phyloP scores from a whole-genome alignment of 768 basidiomycete species.

The Coprinellus aureogranulatus region DNA sequence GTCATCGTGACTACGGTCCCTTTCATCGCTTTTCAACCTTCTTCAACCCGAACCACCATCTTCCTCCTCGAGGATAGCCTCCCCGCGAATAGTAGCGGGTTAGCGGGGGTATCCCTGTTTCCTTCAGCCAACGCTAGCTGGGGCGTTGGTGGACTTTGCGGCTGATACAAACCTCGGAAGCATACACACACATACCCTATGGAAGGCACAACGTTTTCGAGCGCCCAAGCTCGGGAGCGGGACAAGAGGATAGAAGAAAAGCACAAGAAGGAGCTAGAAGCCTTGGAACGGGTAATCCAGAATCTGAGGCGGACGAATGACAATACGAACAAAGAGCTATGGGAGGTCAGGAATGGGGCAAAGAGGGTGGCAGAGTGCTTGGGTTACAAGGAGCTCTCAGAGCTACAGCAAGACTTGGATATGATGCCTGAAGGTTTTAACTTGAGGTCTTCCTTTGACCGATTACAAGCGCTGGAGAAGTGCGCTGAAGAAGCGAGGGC shows the following conservation, averaged over 20 bases:
- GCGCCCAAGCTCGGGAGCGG: slow-evolving; percentile 28
- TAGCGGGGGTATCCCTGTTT: no score
- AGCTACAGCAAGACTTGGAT: slow-evolving; percentile 42
- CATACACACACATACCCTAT: no score
- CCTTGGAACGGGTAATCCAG: slow-evolving; percentile 24
- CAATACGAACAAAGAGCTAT: slow-evolving; percentile 31
- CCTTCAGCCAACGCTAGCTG: no score
- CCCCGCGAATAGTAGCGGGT: no score
- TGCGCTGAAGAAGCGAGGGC: slow-evolving; percentile 19
- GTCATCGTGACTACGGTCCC: no score
- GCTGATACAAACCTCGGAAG: no score
- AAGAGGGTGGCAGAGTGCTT: slow-evolving; percentile 39
- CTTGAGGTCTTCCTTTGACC: slow-evolving; percentile 36
- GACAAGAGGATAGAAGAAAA: slow-evolving; percentile 32
- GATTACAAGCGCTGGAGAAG: slow-evolving; percentile 30
- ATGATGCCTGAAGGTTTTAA: slow-evolving; percentile 30
- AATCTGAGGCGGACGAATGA: slow-evolving; percentile 31
- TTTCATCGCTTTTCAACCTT: no score
- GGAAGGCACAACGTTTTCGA: slow-evolving; percentile 20
- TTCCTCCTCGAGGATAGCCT: no score
- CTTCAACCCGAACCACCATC: no score
- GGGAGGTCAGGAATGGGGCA: slow-evolving; percentile 34
- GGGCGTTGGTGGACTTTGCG: no score
- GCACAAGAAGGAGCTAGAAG: slow-evolving; percentile 25
- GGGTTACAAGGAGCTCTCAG: slow-evolving; percentile 42